These are phyloP conservation scores for Camellia sinensis DNA, from an alignment of 148 eudicot species.

Conservation along the genomic window DNA sequence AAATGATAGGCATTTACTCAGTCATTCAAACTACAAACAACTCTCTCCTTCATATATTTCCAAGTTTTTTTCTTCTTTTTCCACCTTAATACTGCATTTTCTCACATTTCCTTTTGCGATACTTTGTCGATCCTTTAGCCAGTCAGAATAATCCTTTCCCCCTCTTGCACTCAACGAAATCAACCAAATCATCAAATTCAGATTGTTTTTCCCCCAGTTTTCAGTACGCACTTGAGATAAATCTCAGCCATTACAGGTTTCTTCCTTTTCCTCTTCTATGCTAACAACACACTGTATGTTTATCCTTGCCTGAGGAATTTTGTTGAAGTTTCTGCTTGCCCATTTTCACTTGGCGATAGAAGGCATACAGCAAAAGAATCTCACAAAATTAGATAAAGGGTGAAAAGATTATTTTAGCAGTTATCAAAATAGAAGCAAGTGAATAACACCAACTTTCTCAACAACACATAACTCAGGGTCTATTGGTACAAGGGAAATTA, in stretches of 20 bases:
- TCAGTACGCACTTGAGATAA: conserved; percentile 34
- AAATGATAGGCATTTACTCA: not conserved
- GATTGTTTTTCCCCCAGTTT: conserved; percentile 7
- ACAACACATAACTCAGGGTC: not conserved
- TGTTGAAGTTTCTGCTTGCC: conserved; percentile 16
- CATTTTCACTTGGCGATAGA: conserved; percentile 20
- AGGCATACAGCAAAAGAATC: conserved; percentile 19
- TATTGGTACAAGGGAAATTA: not conserved
- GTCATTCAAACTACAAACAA: conserved; percentile 1
- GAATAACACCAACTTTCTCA: not conserved
- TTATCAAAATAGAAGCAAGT: not conserved
- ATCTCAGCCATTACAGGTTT: conserved; percentile 48
- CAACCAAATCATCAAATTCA: conserved; percentile 53
- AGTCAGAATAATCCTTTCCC: conserved; percentile 60
- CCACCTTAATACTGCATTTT: conserved; percentile 35
- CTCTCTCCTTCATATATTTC: conserved; percentile 27
- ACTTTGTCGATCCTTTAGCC: conserved; percentile 42
- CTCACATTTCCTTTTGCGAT: conserved; percentile 36
- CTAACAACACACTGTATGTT: conserved; percentile 20
- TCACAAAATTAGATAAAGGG: not conserved
- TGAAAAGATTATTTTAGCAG: not conserved
- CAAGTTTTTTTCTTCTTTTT: conserved; percentile 45
- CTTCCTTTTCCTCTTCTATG: conserved; percentile 38
- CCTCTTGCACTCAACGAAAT: conserved; percentile 61
- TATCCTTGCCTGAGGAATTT: not conserved